Conservation (phyloP, 352 stramenopile genomes). For the Phytopythium boreale region DNA sequence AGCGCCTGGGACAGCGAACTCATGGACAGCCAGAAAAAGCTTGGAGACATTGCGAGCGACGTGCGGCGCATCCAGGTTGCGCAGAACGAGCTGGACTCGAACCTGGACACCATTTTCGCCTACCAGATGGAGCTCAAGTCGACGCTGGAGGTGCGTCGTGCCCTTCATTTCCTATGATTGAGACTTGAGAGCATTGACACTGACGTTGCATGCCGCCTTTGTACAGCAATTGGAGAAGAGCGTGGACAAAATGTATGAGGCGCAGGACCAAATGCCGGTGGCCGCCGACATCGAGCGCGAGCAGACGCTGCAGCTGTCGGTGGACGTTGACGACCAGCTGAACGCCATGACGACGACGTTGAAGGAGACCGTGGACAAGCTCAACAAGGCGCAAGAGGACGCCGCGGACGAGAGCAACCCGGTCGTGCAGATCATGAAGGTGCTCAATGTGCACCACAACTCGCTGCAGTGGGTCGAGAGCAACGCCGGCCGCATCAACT, state of each 20-base stretch:
- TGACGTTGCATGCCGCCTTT: no score
- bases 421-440: conserved; percentile 87
- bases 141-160: conserved; percentile 64
- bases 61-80: conserved; percentile 82
- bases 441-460: conserved; percentile 88
- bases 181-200: no score
- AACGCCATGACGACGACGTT: conserved; percentile 86
- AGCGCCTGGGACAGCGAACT: conserved; percentile 83
- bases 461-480: conserved; percentile 84
- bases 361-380: conserved; percentile 85
- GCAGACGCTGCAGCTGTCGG: conserved; percentile 81
- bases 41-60: conserved; percentile 80
- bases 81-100: conserved; percentile 84
- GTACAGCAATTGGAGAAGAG: conserved; percentile 85
- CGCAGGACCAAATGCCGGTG: conserved; percentile 81
- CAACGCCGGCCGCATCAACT: conserved; percentile 65
- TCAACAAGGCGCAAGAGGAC: conserved; percentile 81
- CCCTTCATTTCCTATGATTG: background rate
- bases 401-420: conserved; percentile 71
- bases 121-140: conserved; percentile 90
- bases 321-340: conserved; percentile 85
- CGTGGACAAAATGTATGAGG: conserved; percentile 89
- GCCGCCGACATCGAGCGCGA: conserved; percentile 85
- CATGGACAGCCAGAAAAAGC: conserved; percentile 84
- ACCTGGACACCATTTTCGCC: conserved; percentile 85